Base-by-base conservation (phyloP, 441 rosid genomes). In the Metrosideros polymorpha region DNA sequence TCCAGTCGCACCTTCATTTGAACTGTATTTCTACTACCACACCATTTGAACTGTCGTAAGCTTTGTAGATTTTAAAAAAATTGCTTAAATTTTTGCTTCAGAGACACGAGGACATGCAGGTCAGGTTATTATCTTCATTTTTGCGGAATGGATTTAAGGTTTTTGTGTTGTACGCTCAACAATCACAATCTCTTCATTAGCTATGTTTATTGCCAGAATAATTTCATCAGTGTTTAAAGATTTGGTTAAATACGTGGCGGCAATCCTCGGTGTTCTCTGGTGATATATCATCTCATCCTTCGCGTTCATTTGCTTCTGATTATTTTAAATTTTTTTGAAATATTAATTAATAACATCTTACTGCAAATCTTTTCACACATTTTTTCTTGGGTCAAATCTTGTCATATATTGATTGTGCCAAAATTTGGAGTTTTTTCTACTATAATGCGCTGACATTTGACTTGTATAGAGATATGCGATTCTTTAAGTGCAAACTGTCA, bases 401-500 rank as follows among this genome's bases (percentile, higher is more conserved):
- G n/a, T n/a, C n/a, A n/a, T n/a, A n/a, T n/a, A n/a, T n/a, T n/a
- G n/a, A n/a, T n/a, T n/a, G n/a, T n/a, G n/a, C n/a, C n/a, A n/a
- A n/a, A n/a, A n/a, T n/a, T n/a, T n/a, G n/a, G n/a, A n/a, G 51
- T 49, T 13, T 5, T 49, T 49, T 49, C 51, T 49, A 2, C 15
- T 6, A 1, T 13, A 49, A 49, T 4, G 1, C 1, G 18, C 4
- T 7, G 32, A 57, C 15, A 57, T 56, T 56, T 56, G 61, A 56
- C 12, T 56, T 9, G 15, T 27, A 56, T 5, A 6, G 32, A 56
- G 25, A 55, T 27, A 56, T n/a, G 18, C 7, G n/a, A 32, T 3
- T 27, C 63, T 25, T 56, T 56, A 12, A 12, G 15, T 56, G 1
- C 14, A 0, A 10, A 56, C 4, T 56, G 1, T 1, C 0, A 6